A percentile compares a stretch with the other conserved stretches of the same genome.
Conservation (phyloP, 768 basidiomycete genomes). For the Suillus americanus region DNA sequence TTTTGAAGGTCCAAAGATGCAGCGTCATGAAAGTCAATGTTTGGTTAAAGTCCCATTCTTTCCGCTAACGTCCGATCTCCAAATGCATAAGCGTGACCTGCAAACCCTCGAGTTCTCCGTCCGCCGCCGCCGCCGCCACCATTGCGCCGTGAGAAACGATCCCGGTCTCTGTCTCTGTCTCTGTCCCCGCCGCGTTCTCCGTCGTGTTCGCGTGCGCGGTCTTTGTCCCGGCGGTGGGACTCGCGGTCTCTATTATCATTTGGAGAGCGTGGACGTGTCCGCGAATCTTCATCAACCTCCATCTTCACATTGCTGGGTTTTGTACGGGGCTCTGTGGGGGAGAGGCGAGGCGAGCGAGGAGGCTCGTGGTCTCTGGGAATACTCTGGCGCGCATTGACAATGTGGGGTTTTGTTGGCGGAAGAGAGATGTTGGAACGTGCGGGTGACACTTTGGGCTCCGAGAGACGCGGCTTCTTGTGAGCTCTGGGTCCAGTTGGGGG, state of each 20-base stretch:
- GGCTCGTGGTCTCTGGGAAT: conserved; percentile 16
- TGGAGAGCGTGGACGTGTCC: conserved; percentile 43
- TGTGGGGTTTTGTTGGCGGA: conserved; percentile 24
- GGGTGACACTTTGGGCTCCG: conserved; percentile 46
- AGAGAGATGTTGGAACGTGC: conserved; percentile 31
- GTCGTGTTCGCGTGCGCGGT: conserved; percentile 34
- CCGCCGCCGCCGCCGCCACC: conserved; percentile 38
- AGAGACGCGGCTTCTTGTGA: conserved; percentile 75
- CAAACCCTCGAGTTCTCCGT: conserved; percentile 37
- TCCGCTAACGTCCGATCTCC: conserved; percentile 84
- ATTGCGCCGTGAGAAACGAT: conserved; percentile 41
- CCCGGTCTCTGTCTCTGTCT: conserved; percentile 35
- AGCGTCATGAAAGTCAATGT: conserved; percentile 13
- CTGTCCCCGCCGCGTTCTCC: conserved; percentile 31
- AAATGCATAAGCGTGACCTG: conserved; percentile 34
- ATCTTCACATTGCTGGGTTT: conserved; percentile 38
- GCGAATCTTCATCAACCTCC: conserved; percentile 58
- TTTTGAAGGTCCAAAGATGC: conserved; percentile 22
- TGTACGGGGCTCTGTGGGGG: conserved; percentile 26
- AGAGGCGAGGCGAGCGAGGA: conserved; percentile 30
- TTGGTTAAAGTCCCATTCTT: conserved; percentile 67
- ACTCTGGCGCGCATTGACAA: conserved; percentile 13
- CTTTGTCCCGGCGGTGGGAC: conserved; percentile 36
- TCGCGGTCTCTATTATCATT: conserved; percentile 40
- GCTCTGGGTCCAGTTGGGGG: conserved; percentile 81